Base-by-base conservation (phyloP, 2,329 filamentous ascomycete genomes). In the Biscogniauxia marginata region DNA sequence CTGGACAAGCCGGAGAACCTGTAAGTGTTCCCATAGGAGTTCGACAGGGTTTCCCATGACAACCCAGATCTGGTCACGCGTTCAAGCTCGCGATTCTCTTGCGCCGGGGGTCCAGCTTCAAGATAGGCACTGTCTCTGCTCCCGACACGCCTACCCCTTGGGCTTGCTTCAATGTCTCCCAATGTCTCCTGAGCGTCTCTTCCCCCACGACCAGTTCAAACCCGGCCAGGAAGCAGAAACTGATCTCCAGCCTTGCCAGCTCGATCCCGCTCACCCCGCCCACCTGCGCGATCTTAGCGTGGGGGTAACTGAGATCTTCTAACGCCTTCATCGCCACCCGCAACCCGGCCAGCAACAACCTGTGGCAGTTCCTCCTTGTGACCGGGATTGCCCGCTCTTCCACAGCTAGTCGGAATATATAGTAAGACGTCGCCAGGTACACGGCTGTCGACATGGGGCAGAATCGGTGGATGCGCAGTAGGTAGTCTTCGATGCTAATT, bases 391-490 rank as follows among this genome's bases (percentile, higher is more conserved):
- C 84, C 63, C 84, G 84, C 69, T 96, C 90, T 46, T 88, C 81
- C 11, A 93, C 85, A 0, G 88, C 89, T 45, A 98, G 80, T 21
- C 88, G 86, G 69, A 93, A 87, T 63, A 97, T 93, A 75, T 96
- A 98, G 7, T 89, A 80, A 48, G 90, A 92, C 4, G 93, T 88
- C 1, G 93, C 91, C 22, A 99, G 85, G 74, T 96, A 97, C 8
- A 98, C 93, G 21, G 88, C 93, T 0, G 93, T 92, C 60, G 90
- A 96, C 84, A 96, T 92, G 3, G 95, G 93, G 68, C 93, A 98
- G 76, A 89, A 97, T 56, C 85, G 85, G 74, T 98, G 93, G 56
- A 98, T 84, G 16, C 93, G 89, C 66, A 87, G 79, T 21, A 98
- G 83, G 70, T 98, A 99, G 61, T 95, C 89, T 67, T 88, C 84